A percentile compares a stretch with the other conserved stretches of the same genome.
phyloP scores from a whole-genome alignment of 169 alveolate species.

The Eimeria sp. region DNA sequence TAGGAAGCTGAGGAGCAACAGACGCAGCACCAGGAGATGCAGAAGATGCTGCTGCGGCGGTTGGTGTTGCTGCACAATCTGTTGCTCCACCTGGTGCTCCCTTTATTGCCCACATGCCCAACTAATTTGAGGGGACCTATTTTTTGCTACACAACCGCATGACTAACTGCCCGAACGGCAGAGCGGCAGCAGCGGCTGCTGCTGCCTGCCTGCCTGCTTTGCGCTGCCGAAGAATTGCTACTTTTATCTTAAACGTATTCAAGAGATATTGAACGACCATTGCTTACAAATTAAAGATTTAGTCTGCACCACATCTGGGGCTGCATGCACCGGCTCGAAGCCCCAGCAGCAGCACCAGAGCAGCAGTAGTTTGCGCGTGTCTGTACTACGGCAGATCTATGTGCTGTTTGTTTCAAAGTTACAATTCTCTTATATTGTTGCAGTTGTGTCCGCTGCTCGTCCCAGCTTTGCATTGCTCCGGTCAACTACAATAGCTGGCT shows the following conservation, averaged over 20 bases:
- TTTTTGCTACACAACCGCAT: neutral
- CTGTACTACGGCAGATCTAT: neutral
- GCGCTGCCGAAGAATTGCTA: neutral
- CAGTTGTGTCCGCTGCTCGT: too few relatives aligned
- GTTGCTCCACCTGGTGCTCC: neutral
- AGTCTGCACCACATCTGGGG: neutral
- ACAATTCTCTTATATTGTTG: too few relatives aligned
- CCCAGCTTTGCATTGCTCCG: too few relatives aligned
- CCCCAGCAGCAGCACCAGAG: slow-evolving; percentile 27
- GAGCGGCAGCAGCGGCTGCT: neutral
- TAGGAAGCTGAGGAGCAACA: neutral
- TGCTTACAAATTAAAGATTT: neutral
- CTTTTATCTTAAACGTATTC: too few relatives aligned
- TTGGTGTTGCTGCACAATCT: neutral
- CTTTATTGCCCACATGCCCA: neutral
- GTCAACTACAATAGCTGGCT: too few relatives aligned
- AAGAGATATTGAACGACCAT: too few relatives aligned
- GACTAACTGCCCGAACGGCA: neutral
- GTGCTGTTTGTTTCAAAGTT: too few relatives aligned
- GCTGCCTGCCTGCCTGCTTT: slow-evolving; percentile 31
- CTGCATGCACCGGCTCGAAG: neutral
- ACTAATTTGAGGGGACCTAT: neutral
- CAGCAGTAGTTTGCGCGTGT: neutral
- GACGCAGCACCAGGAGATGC: slow-evolving; percentile 9
- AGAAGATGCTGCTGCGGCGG: neutral